Evolutionary conservation across 371 early-diverging fungal species (phyloP), one percentile per base, ranked within the genome.

Genomic region (Mucor piriformis): DNA sequence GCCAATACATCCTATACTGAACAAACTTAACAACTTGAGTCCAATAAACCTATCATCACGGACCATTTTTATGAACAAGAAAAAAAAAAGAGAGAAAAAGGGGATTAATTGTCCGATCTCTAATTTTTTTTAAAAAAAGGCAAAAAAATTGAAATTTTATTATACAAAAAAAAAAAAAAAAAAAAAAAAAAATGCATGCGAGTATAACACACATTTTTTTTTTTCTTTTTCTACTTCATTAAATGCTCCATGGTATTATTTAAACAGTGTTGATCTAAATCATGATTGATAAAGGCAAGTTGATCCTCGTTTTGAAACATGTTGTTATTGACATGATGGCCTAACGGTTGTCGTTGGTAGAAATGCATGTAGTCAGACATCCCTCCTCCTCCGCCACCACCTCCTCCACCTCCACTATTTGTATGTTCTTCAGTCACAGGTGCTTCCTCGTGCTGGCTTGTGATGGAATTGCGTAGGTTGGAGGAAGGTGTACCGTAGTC

Each of bases 1-100:
- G 0, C 72, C 75, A 18, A 75, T 59, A 42, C 72, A 69, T 23
- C 69, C 75, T 10, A 75, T 69, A 44, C 72, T 69, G 42, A 75
- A 75, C 3, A 65, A 55, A 62, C 65, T 59, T n/a, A 75, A 44
- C 7, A 75, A 42, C 23, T 75, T 75, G 6, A 75, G 61, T 5
- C 69, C 75, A 24, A 71, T 33, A 52, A 60, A 73, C 21, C 59
- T 15, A 10, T 61, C 61, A 24, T 49, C 44, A 24, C 43, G 21
- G 6, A 2, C 25, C 46, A 24, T 24, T 40, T 40, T 2, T 40
- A 40, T 40, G 16, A 5, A 15, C 40, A 40, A 40, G 7, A 40
- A 40, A 40, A 16, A 40, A 40, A 10, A 42, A 42, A 18, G 18
- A 42, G 10, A 42, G 42, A 42, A 18, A 42, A 18, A 20, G 20